A percentile compares a stretch with the other conserved stretches of the same genome.
These are phyloP conservation scores for Monosporascus sp. DNA, from an alignment of 2,329 filamentous ascomycete species.

Conservation along the genomic window DNA sequence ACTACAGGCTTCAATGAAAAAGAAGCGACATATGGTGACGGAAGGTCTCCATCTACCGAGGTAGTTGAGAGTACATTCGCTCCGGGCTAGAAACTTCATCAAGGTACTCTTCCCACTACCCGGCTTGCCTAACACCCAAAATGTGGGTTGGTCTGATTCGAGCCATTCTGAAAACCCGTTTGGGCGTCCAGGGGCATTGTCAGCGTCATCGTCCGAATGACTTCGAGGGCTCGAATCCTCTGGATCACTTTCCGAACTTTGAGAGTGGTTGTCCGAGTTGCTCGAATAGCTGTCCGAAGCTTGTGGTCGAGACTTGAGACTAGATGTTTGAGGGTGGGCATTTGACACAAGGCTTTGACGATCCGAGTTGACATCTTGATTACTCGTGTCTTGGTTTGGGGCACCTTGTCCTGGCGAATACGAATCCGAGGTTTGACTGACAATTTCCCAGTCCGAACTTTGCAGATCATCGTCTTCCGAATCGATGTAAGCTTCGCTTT, in stretches of 20 bases:
- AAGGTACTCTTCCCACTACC: constrained; percentile 16
- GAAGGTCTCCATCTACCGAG: constrained; percentile 1
- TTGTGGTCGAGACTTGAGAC: too few species aligned
- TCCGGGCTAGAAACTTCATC: constrained; percentile 6
- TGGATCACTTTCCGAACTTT: neutral
- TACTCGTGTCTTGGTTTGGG: too few species aligned
- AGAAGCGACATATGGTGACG: constrained; percentile 5
- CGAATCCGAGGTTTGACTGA: neutral
- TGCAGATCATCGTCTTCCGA: too few species aligned
- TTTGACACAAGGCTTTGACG: too few species aligned
- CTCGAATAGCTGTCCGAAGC: too few species aligned
- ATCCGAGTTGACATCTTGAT: too few species aligned
- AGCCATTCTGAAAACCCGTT: constrained; percentile 5
- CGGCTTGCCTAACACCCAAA: constrained; percentile 16
- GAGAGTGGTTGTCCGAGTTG: neutral
- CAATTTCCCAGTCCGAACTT: neutral
- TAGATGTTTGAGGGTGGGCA: too few species aligned
- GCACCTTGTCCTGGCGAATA: too few species aligned
- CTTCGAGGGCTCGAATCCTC: too few species aligned
- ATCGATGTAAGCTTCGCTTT: too few species aligned
- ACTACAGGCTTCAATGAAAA: constrained; percentile 7
- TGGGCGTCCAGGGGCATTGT: neutral
- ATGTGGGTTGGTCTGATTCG: constrained; percentile 3
- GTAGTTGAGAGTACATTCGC: neutral
- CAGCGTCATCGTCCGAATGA: too few species aligned